phyloP scores from a whole-genome alignment of 495 filamentous ascomycete species.

The Tetracladium setigerum region DNA sequence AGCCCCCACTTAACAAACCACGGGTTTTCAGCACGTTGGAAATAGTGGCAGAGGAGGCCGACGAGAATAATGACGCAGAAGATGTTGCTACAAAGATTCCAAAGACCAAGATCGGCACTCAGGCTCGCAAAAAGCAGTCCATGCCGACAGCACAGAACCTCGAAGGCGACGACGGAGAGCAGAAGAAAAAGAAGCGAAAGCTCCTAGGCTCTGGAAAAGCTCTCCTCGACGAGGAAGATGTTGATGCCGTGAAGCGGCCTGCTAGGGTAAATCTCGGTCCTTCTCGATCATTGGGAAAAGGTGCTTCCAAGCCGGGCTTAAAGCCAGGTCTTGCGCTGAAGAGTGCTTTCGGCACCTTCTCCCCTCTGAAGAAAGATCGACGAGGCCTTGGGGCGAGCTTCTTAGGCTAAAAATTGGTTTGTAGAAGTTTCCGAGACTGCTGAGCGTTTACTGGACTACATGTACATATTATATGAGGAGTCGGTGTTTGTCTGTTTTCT shows the following conservation, averaged over 20 bases:
- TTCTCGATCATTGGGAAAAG: slow-evolving; percentile 24
- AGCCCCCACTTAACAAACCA: slow-evolving; percentile 4
- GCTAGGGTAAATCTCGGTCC: slow-evolving; percentile 20
- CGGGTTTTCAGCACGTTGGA: slow-evolving; percentile 11
- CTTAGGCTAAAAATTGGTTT: slow-evolving; percentile 27
- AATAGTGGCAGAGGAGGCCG: slow-evolving; percentile 17
- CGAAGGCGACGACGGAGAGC: slow-evolving; percentile 31
- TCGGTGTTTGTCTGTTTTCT: no score
- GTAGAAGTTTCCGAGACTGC: no score
- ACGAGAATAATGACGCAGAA: slow-evolving; percentile 11
- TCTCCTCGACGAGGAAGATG: slow-evolving; percentile 73
- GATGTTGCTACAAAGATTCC: background rate
- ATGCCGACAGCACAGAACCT: slow-evolving; percentile 1
- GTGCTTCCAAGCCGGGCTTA: slow-evolving; percentile 8
- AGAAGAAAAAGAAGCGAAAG: slow-evolving; percentile 70
- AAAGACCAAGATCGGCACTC: background rate
- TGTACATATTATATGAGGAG: no score
- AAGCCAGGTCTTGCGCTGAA: slow-evolving; percentile 25
- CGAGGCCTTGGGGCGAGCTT: slow-evolving; percentile 48
- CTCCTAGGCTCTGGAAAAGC: slow-evolving; percentile 57
- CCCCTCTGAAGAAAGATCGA: slow-evolving; percentile 74
- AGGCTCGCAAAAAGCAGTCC: slow-evolving; percentile 1
- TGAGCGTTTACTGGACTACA: no score
- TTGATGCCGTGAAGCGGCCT: slow-evolving; percentile 32
- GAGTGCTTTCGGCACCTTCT: slow-evolving; percentile 48